These are phyloP conservation scores for Aspergillus piperis DNA, from an alignment of 2,329 filamentous ascomycete genomes.

Conservation along the genomic window DNA sequence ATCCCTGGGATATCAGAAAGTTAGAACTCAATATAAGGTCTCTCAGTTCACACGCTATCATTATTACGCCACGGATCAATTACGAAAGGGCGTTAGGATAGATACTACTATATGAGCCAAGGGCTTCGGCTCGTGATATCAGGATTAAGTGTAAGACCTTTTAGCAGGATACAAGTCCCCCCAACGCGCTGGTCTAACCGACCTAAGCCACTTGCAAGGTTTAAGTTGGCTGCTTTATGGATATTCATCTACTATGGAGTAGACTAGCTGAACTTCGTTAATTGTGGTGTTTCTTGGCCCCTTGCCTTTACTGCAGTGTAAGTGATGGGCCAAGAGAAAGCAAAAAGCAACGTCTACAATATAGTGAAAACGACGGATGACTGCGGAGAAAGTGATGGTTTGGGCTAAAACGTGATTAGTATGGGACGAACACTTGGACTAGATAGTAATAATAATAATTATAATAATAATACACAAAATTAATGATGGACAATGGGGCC, in stretches of 20 bases:
- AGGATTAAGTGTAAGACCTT: background rate
- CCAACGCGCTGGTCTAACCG: background rate
- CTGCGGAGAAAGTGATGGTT: too few relatives aligned
- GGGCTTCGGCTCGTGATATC: background rate
- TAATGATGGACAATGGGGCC: background rate
- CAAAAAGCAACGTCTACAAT: background rate
- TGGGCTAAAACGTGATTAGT: too few relatives aligned
- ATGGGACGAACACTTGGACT: background rate
- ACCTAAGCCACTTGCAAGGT: background rate
- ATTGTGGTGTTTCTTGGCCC: too few relatives aligned
- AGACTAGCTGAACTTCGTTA: background rate
- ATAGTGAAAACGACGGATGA: background rate
- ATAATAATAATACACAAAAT: background rate
- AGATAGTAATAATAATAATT: background rate
- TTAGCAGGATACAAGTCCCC: background rate
- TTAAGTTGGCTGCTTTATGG: conserved; percentile 1
- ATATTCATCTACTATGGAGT: background rate
- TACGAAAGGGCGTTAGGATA: background rate
- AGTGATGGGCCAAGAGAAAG: too few relatives aligned
- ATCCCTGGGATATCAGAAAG: background rate
- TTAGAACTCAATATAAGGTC: background rate
- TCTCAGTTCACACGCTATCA: background rate
- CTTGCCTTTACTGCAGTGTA: too few relatives aligned
- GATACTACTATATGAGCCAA: background rate
- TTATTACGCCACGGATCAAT: background rate